A percentile compares a stretch with the other conserved stretches of the same genome.
Evolutionary conservation across 2,329 filamentous ascomycete genomes (phyloP).

Genomic region (Fusarium stilboides): DNA sequence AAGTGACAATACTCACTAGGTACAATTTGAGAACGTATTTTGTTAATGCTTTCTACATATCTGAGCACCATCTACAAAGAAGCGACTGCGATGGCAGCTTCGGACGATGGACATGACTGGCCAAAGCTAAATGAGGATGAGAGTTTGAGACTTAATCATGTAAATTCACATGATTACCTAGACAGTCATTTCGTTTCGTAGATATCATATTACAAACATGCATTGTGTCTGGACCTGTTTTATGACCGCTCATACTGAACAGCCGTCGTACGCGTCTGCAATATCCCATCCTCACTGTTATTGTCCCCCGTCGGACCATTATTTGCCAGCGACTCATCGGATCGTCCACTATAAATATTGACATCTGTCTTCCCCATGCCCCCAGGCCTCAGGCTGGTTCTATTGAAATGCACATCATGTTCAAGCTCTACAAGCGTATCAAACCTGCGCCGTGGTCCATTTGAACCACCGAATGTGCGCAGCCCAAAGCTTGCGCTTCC

Average conservation of each 20-base stretch:
- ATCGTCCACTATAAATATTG: background rate
- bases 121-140: no score
- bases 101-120: no score
- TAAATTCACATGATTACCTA: no score
- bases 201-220: no score
- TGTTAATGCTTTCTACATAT: no score
- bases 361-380: conserved; percentile 5
- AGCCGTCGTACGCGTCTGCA: conserved; percentile 15
- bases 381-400: conserved; percentile 1
- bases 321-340: conserved; percentile 1
- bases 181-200: no score
- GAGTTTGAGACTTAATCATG: no score
- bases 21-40: no score
- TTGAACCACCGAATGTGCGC: conserved; percentile 16
- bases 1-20: no score
- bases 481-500: conserved; percentile 9
- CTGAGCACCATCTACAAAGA: no score
- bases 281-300: conserved; percentile 18
- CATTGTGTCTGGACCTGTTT: no score
- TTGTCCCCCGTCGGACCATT: background rate
- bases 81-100: no score
- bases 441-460: conserved; percentile 15
- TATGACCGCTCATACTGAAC: background rate
- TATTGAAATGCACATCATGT: conserved; percentile 16
- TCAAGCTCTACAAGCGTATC: conserved; percentile 24